Evolutionary conservation across 441 rosid genomes (phyloP).

Genomic region (Brassica hybrid): DNA sequence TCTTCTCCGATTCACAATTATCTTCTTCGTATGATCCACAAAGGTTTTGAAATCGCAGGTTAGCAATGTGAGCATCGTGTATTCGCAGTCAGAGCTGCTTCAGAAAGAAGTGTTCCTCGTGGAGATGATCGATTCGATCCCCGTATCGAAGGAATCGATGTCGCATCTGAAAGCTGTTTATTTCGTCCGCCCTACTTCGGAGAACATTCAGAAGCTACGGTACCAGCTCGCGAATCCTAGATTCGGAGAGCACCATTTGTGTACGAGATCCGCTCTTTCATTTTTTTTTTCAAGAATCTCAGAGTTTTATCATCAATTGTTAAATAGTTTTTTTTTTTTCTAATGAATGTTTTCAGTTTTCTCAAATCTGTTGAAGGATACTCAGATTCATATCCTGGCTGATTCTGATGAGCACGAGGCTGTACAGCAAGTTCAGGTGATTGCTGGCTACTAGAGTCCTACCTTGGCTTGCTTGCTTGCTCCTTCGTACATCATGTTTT

Average conservation of each 20-base stretch:
- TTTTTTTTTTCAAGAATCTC: neutral
- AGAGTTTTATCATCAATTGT: neutral
- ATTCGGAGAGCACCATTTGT: conserved; percentile 89
- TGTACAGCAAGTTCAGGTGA: conserved; percentile 95
- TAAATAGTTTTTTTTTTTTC: neutral
- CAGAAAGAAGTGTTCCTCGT: conserved; percentile 94
- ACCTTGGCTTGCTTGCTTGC: conserved; percentile 9
- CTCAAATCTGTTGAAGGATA: conserved; percentile 93
- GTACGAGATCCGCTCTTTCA: conserved; percentile 37
- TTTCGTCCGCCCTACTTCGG: conserved; percentile 85
- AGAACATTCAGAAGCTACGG: conserved; percentile 82
- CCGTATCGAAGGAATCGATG: conserved; percentile 83
- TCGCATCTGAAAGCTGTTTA: conserved; percentile 93
- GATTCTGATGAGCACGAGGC: conserved; percentile 96
- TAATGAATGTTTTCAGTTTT: conserved; percentile 64
- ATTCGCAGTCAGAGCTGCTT: conserved; percentile 96
- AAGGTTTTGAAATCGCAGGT: conserved; percentile 50
- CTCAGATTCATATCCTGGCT: conserved; percentile 92
- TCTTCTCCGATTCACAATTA: neutral
- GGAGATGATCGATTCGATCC: conserved; percentile 83
- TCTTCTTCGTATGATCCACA: neutral
- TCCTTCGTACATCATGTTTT: conserved; percentile 6
- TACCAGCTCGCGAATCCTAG: conserved; percentile 82
- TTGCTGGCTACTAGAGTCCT: neutral
- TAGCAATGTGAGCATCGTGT: conserved; percentile 84